Base-by-base conservation (phyloP, 345 rosid species). In the Atalantia buxifolia region DNA sequence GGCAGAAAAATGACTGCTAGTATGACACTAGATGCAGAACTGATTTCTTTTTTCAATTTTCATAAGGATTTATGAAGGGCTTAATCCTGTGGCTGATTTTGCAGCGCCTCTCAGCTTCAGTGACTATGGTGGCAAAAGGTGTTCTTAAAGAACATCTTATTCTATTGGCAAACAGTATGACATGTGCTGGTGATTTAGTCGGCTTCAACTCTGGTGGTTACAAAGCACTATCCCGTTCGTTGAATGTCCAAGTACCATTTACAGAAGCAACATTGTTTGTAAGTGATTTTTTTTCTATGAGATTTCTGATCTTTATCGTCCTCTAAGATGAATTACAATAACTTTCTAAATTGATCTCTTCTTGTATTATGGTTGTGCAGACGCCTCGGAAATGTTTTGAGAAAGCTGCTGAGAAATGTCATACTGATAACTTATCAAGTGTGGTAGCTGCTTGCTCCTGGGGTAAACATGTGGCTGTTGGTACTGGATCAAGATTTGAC, bases 401-500 rank as follows among this genome's bases (percentile, higher is more conserved):
- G 86, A 89, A 84, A 83, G 99, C 99, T 62, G 93, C 99, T 48
- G 97, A 88, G 83, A 96, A 94, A 80, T 89, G 94, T 81, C 90
- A 92, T 59, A 74, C 76, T 45, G 98, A 96, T 87, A 71, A 90
- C 67, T 83, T 94, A 69, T 85, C 97, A 61, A 94, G 97, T 63
- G 81, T 92, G 2, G 99, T 94, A 84, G 98, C 97, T 3, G 90
- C 99, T 71, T 92, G 97, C 83, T 90, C 98, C 6, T 96, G 99
- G 98, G 99, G 99, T 6, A 94, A 94, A 72, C 82, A 79, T 10
- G 98, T 96, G 53, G 91, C 92, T 42, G 98, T 96, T 68, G 99
- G 99, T 66, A 96, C 99, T 55, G 99, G 99, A 35, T 89, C 98
- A 40, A 85, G 84, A 36, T 96, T 96, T 84, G 98, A 96, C 76